Base-by-base conservation (phyloP, 1,284 basidiomycete genomes). In the Tilletiaria anomala region DNA sequence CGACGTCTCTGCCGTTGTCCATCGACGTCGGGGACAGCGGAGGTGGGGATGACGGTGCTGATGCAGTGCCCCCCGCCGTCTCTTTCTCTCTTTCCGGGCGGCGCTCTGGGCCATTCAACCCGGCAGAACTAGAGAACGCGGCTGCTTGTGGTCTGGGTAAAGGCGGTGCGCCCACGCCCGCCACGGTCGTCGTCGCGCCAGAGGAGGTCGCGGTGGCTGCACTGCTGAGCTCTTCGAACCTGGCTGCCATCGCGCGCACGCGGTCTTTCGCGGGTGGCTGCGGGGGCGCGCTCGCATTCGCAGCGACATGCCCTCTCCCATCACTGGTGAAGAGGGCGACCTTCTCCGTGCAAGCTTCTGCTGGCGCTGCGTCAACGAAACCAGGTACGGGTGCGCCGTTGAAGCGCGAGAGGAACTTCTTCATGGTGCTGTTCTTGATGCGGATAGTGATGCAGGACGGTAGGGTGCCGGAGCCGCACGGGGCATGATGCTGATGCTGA, bases 361-460 rank as follows among this genome's bases (percentile, higher is more conserved):
- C 42, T 16, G 40, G 26, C 2, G 16, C 23, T 0, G 40, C 18
- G 26, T 43, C 42, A 21, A 40, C 33, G 3, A 40, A 39, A 16
- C 42, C 26, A 2, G 43, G 35, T 4, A n/a, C n/a, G n/a, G 48
- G 40, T 12, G 40, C 45, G 8, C 39, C 41, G 6, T 53, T 51
- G 40, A 58, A 56, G 40, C 56, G 53, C 11, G 52, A 51, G 41
- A 58, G 56, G 47, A 58, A 54, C 11, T 47, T 43, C 40, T 51
- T 56, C 56, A 58, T 58, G 35, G 33, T 17, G n/a, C n/a, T n/a
- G n/a, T n/a, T n/a, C n/a, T n/a, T n/a, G n/a, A n/a, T n/a, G n/a
- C n/a, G n/a, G n/a, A n/a, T n/a, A n/a, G n/a, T n/a, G n/a, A n/a
- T n/a, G n/a, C n/a, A n/a, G n/a, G n/a, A n/a, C n/a, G n/a, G n/a